Evolutionary conservation across 345 rosid species (phyloP).

Genomic region (Balakata baccata): DNA sequence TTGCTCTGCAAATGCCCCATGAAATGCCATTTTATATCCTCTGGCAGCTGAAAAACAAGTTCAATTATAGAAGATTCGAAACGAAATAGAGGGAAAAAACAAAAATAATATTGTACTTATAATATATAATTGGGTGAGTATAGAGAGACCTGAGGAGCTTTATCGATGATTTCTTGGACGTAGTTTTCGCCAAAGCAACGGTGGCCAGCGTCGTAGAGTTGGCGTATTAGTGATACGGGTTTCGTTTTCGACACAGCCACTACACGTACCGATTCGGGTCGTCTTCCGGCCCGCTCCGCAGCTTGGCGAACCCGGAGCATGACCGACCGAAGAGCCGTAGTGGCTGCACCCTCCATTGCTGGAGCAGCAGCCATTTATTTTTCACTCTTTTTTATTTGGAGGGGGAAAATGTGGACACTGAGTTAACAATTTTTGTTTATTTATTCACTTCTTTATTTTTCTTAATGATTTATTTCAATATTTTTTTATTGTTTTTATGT

Average conservation of each 20-base stretch:
- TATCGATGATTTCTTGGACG: constrained; percentile 78
- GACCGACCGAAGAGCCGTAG: constrained; percentile 64
- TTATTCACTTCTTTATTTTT: too few relatives aligned
- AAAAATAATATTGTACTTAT: not conserved
- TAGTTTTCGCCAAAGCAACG: constrained; percentile 87
- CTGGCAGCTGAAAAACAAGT: constrained; percentile 56
- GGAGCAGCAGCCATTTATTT: constrained; percentile 21
- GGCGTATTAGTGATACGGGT: constrained; percentile 75
- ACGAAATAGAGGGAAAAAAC: not conserved
- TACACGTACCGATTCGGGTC: constrained; percentile 52
- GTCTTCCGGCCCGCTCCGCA: constrained; percentile 53
- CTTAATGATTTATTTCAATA: too few relatives aligned
- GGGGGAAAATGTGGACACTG: too few relatives aligned
- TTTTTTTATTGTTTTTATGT: too few relatives aligned
- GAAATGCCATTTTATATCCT: constrained; percentile 86
- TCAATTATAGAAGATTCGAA: not conserved
- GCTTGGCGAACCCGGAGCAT: constrained; percentile 64
- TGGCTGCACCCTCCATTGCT: constrained; percentile 17
- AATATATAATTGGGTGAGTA: not conserved
- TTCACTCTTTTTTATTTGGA: not conserved
- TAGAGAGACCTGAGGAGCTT: constrained; percentile 69
- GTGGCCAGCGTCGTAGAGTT: constrained; percentile 85
- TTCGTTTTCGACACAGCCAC: constrained; percentile 86
- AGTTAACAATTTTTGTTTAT: too few relatives aligned
- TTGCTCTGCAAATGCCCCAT: constrained; percentile 89